phyloP scores from a whole-genome alignment of 2,329 filamentous ascomycete genomes.

The Pyrenochaeta sp. region DNA sequence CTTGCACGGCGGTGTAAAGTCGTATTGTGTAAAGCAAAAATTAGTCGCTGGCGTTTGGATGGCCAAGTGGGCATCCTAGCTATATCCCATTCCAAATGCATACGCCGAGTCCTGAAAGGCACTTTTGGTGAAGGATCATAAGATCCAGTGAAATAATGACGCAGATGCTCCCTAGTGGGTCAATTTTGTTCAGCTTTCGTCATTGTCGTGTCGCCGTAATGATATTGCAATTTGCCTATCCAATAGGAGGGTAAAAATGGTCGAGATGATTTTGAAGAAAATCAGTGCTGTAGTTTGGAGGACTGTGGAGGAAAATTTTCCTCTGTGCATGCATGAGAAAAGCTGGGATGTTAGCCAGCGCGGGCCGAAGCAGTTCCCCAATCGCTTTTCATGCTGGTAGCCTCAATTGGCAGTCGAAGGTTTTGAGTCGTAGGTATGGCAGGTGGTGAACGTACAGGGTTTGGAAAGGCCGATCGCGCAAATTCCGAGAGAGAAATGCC shows the following conservation, averaged over 20 bases:
- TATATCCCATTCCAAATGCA: not conserved
- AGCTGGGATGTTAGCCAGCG: not conserved
- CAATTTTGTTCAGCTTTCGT: not conserved
- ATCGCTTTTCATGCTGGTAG: not conserved
- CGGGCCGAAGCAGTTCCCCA: not conserved
- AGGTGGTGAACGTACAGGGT: not conserved
- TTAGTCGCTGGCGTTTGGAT: not conserved
- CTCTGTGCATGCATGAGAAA: not conserved
- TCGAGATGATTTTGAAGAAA: not conserved
- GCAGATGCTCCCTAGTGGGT: not conserved
- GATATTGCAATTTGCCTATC: not conserved
- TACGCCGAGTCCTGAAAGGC: not conserved
- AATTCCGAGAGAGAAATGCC: constrained; percentile 19
- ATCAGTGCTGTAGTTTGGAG: not conserved
- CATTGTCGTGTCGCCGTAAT: not conserved
- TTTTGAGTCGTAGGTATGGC: not conserved
- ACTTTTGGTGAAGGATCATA: not conserved
- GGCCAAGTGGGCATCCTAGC: not conserved
- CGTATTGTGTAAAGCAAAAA: not conserved
- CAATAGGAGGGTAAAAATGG: not conserved
- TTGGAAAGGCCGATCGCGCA: constrained; percentile 1
- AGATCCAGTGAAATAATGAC: not conserved
- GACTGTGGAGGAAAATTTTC: not conserved
- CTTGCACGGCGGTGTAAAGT: not conserved
- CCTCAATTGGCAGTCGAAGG: not conserved